These are phyloP conservation scores for Colletotrichum sp. DNA, from an alignment of 2,329 filamentous ascomycete species.

Conservation along the genomic window DNA sequence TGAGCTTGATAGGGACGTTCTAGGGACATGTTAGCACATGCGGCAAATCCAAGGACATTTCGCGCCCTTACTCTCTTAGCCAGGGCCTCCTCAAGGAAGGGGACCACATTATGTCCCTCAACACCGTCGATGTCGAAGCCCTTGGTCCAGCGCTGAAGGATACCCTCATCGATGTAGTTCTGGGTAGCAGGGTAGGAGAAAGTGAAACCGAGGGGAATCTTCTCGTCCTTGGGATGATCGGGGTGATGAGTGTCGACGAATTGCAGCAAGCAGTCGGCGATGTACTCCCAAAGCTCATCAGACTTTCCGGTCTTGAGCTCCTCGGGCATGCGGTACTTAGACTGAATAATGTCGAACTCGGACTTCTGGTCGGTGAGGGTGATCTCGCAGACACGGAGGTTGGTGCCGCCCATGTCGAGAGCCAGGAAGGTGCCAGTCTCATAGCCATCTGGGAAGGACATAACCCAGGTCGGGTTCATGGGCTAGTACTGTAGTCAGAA, in stretches of 20 bases:
- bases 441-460: conserved; percentile 84
- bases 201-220: conserved; percentile 87
- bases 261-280: conserved; percentile 89
- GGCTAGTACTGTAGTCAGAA: conserved; percentile 61
- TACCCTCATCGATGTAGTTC: conserved; percentile 89
- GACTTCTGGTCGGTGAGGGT: conserved; percentile 86
- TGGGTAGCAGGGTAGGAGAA: conserved; percentile 96
- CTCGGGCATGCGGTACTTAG: conserved; percentile 93
- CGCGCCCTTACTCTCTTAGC: conserved; percentile 60
- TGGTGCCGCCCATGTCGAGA: conserved; percentile 95
- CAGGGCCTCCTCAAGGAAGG: conserved; percentile 83
- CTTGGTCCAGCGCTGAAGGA: conserved; percentile 96
- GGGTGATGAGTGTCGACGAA: conserved; percentile 89
- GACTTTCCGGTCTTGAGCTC: conserved; percentile 85
- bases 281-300: conserved; percentile 93
- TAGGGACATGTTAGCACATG: conserved; percentile 36
- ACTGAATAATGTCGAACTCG: conserved; percentile 93
- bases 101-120: conserved; percentile 88
- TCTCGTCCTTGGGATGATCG: conserved; percentile 63
- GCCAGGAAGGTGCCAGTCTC: conserved; percentile 90
- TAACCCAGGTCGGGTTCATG: conserved; percentile 98
- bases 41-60: not conserved
- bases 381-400: conserved; percentile 93
- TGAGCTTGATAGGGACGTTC: conserved; percentile 90
- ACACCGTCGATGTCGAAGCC: conserved; percentile 94